Evolutionary conservation across 768 basidiomycete genomes (phyloP).

Genomic region (Mycena polygramma): DNA sequence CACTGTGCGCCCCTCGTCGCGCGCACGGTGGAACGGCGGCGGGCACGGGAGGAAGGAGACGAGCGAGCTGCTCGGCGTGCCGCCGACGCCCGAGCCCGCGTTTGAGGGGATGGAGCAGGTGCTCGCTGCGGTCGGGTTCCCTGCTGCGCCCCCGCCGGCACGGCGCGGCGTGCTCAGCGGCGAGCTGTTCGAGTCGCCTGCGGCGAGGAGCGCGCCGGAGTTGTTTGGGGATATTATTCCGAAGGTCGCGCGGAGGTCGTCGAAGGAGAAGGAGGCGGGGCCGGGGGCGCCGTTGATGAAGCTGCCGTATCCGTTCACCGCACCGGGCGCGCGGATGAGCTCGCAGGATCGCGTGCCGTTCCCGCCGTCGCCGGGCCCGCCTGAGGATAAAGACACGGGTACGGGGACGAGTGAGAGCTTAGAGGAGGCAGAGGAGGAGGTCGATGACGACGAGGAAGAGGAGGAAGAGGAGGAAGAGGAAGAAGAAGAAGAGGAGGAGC

Average conservation of each 20-base stretch:
- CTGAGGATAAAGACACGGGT: slow-evolving; percentile 50
- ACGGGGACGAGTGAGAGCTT: slow-evolving; percentile 44
- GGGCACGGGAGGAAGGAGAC: slow-evolving; percentile 50
- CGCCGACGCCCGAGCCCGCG: slow-evolving; percentile 44
- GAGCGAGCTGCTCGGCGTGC: slow-evolving; percentile 41
- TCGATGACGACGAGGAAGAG: slow-evolving; percentile 40
- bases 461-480: slow-evolving; percentile 45
- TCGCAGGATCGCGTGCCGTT: slow-evolving; percentile 78
- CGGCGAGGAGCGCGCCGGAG: slow-evolving; percentile 39
- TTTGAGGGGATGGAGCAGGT: slow-evolving; percentile 71
- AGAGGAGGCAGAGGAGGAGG: slow-evolving; percentile 39
- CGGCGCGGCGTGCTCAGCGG: slow-evolving; percentile 70
- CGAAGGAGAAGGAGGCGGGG: slow-evolving; percentile 60
- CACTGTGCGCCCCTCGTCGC: slow-evolving; percentile 47
- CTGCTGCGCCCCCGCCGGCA: slow-evolving; percentile 64
- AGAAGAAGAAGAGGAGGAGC: slow-evolving; percentile 54
- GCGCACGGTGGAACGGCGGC: slow-evolving; percentile 46
- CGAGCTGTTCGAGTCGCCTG: slow-evolving; percentile 75
- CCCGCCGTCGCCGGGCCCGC: slow-evolving; percentile 71
- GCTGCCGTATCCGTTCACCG: slow-evolving; percentile 81
- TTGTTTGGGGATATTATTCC: slow-evolving; percentile 54
- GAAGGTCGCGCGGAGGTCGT: slow-evolving; percentile 57
- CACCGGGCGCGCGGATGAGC: slow-evolving; percentile 70
- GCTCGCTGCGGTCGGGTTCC: slow-evolving; percentile 68
- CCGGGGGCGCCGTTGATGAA: slow-evolving; percentile 58